A percentile compares a stretch with the other conserved stretches of the same genome.
phyloP scores from a whole-genome alignment of 805 yeast species.

The Barnettozyma sp. region DNA sequence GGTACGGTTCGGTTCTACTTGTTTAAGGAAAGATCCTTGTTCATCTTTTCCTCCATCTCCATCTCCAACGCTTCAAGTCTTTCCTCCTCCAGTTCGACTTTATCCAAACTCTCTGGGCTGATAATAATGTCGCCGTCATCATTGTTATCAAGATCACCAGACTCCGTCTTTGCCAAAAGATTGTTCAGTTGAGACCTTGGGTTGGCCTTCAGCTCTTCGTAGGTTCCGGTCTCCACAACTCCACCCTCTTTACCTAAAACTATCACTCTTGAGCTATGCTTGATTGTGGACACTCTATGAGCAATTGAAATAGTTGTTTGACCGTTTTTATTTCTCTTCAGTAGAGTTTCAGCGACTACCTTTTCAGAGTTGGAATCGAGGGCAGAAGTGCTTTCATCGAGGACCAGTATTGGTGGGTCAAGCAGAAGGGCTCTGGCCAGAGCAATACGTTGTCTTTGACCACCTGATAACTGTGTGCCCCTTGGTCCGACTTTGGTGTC shows the following conservation, averaged over 20 bases:
- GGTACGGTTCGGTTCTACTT: constrained; percentile 3
- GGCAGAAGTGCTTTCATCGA: constrained; percentile 95
- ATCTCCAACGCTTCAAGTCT: constrained; percentile 9
- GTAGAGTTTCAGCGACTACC: constrained; percentile 69
- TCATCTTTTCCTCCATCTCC: constrained; percentile 5
- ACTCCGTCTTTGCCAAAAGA: constrained; percentile 26
- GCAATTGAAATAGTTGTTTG: constrained; percentile 84
- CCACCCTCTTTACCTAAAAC: constrained; percentile 70
- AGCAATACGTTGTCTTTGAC: constrained; percentile 91
- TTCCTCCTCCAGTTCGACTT: constrained; percentile 10
- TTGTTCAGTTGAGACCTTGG: constrained; percentile 29
- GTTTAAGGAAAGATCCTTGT: constrained; percentile 16
- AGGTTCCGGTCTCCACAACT: constrained; percentile 67
- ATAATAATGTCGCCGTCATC: too few species aligned
- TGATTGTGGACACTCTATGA: constrained; percentile 83
- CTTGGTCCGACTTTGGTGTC: constrained; percentile 83
- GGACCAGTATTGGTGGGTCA: constrained; percentile 69
- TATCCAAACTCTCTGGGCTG: constrained; percentile 1
- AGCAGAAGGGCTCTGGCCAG: constrained; percentile 80
- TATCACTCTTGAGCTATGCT: constrained; percentile 71
- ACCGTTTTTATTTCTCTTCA: constrained; percentile 45
- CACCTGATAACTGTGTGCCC: constrained; percentile 87
- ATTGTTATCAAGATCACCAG: too few species aligned
- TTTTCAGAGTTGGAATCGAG: constrained; percentile 84
- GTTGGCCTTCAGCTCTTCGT: constrained; percentile 41